Evolutionary conservation across 768 basidiomycete genomes (phyloP), one percentile per base, ranked within the genome.

Genomic region (Fibroporia radiculosa): DNA sequence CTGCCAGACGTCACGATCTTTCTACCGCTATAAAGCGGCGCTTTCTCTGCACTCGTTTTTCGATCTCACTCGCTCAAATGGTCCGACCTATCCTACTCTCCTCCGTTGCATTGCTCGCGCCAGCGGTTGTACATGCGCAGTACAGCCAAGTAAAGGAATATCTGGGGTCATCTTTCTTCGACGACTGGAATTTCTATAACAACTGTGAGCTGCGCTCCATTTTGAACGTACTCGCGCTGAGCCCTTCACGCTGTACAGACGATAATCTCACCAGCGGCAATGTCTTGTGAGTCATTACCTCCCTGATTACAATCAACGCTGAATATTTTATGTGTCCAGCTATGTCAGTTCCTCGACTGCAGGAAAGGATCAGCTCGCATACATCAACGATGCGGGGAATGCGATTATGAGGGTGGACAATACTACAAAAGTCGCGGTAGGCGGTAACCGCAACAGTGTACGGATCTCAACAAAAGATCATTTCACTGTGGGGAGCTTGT

Each of bases 351-450:
- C 58, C 10, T 48, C 56, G 39, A 63, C 64, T 12, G 80, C 74
- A 3, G 57, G 64, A 26, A 63, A 72, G 5, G 62, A 70, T 28
- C 61, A 73, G 45, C 75, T 86, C 27, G 74, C 81, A 1, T 84
- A 72, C 54, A 72, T 84, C 33, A 80, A 88, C 6, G 51, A 66
- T 14, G 81, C 83, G 3, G 81, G 79, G 12, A 82, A 82, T 48
- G 85, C 84, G 1, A 77, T 89, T 55, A 82, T 89, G 56, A 76
- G 73, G 55, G 84, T 88, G 11, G 86, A 88, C 64, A 86, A 87
- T 57, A 75, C 72, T 23, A 69, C 80, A 1, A 66, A 56, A 1
- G 73, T 84, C 14, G 59, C 59, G 14, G 55, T 48, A 51, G 72
- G 74, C 49, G 50, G 78, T 31, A 83, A 84, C 56, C 71, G 85